Evolutionary conservation across 1,139 yeast genomes (phyloP).

Genomic region (Groenewaldozyma auringiensis): DNA sequence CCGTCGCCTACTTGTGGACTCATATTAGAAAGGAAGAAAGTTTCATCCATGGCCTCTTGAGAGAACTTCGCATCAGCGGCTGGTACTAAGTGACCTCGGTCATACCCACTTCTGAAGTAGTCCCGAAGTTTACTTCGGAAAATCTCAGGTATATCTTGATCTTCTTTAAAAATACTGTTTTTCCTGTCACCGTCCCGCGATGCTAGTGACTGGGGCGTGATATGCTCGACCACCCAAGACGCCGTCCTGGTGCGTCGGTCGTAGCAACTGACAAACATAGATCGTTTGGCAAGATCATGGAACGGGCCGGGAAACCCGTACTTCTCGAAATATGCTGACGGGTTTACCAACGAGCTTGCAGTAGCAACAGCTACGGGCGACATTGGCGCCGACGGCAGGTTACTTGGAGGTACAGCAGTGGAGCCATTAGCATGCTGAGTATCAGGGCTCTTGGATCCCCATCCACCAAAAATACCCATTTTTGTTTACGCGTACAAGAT

Average conservation of each 20-base stretch:
- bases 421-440: too few species aligned
- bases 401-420: neutral
- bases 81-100: slow-evolving; percentile 96
- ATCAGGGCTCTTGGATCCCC: neutral
- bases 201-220: slow-evolving; percentile 64
- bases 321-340: slow-evolving; percentile 48
- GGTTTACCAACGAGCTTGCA: slow-evolving; percentile 39
- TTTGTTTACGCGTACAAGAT: too few species aligned
- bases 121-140: slow-evolving; percentile 74
- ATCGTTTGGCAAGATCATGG: slow-evolving; percentile 67
- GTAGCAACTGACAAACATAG: slow-evolving; percentile 77
- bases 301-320: slow-evolving; percentile 95
- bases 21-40: slow-evolving; percentile 81
- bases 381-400: neutral
- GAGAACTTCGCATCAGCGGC: slow-evolving; percentile 94
- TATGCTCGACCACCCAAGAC: slow-evolving; percentile 85
- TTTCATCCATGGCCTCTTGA: slow-evolving; percentile 90
- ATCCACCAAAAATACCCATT: neutral
- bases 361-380: neutral
- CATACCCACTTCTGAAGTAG: slow-evolving; percentile 92
- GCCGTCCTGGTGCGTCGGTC: slow-evolving; percentile 85
- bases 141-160: slow-evolving; percentile 67
- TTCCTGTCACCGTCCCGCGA: slow-evolving; percentile 55
- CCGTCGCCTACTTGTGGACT: slow-evolving; percentile 98
- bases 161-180: slow-evolving; percentile 78